Evolutionary conservation across 2,329 filamentous ascomycete genomes (phyloP).

Genomic region (Diaporthe aspalathi): DNA sequence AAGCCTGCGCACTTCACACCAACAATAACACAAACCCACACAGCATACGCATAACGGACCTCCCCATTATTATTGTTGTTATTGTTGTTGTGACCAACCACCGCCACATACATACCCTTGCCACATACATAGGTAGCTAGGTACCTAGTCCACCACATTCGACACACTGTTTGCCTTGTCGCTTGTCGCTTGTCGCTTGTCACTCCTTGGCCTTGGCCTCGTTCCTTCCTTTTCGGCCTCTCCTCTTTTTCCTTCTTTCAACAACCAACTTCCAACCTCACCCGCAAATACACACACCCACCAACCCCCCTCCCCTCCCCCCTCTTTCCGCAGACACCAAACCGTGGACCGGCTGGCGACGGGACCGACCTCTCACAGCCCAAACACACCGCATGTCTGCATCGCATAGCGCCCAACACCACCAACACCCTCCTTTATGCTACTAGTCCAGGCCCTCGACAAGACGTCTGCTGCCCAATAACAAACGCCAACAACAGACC

Average conservation of each 20-base stretch:
- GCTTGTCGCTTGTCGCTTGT: conserved; percentile 30
- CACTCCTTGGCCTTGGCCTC: conserved; percentile 31
- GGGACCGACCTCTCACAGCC: conserved; percentile 38
- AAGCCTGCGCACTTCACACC: not conserved
- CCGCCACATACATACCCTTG: not conserved
- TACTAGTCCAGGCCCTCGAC: conserved; percentile 22
- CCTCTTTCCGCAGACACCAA: not conserved
- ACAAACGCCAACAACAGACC: not conserved
- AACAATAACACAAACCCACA: conserved; percentile 2
- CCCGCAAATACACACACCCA: too few relatives aligned
- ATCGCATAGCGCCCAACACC: conserved; percentile 26
- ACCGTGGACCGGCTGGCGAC: conserved; percentile 40
- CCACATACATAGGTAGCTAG: not conserved
- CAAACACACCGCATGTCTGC: conserved; percentile 38
- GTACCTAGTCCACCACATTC: not conserved
- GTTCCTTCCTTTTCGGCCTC: conserved; percentile 19
- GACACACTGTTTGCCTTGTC: conserved; percentile 32
- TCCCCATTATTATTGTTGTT: not conserved
- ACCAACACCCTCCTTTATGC: conserved; percentile 35
- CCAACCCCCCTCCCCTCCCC: too few relatives aligned
- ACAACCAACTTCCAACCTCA: not conserved
- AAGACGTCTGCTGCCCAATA: conserved; percentile 21
- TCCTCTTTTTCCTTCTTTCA: conserved; percentile 9
- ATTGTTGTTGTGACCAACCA: too few relatives aligned
- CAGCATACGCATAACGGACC: not conserved